phyloP scores from a whole-genome alignment of 1,284 basidiomycete species.

The Sporisorium exsertum region DNA sequence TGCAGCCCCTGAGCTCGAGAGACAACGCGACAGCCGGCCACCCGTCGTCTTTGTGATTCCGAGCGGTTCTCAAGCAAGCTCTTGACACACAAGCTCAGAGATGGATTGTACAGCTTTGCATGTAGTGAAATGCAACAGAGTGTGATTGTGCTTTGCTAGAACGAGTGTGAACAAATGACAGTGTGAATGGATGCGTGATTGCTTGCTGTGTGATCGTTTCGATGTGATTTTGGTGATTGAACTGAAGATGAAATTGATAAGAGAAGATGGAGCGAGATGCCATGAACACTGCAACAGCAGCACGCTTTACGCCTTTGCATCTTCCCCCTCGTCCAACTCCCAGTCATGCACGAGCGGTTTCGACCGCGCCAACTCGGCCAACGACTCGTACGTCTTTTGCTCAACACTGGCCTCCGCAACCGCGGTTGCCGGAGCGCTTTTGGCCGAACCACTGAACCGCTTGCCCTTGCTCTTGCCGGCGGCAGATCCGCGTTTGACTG shows the following conservation, averaged over 20 bases:
- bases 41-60: not conserved
- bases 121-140: not conserved
- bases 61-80: not conserved
- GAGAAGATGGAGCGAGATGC: too few species aligned
- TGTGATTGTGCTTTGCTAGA: not conserved
- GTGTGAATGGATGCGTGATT: not conserved
- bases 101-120: not conserved
- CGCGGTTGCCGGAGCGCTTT: not conserved
- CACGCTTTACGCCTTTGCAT: not conserved
- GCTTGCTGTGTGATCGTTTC: not conserved
- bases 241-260: too few species aligned
- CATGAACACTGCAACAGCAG: not conserved
- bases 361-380: not conserved
- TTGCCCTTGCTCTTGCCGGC: slow-evolving; percentile 5
- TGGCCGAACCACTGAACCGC: not conserved
- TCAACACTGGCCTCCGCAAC: slow-evolving; percentile 11
- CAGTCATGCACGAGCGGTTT: slow-evolving; percentile 33
- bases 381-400: slow-evolving; percentile 25
- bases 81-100: not conserved
- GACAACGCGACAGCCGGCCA: not conserved
- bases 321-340: slow-evolving; percentile 21
- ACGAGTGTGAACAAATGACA: not conserved
- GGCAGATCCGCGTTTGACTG: slow-evolving; percentile 10
- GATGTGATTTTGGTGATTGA: not conserved
- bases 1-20: slow-evolving; percentile 11